phyloP scores from a whole-genome alignment of 805 yeast species.

The Wickerhamiella spandovensis region DNA sequence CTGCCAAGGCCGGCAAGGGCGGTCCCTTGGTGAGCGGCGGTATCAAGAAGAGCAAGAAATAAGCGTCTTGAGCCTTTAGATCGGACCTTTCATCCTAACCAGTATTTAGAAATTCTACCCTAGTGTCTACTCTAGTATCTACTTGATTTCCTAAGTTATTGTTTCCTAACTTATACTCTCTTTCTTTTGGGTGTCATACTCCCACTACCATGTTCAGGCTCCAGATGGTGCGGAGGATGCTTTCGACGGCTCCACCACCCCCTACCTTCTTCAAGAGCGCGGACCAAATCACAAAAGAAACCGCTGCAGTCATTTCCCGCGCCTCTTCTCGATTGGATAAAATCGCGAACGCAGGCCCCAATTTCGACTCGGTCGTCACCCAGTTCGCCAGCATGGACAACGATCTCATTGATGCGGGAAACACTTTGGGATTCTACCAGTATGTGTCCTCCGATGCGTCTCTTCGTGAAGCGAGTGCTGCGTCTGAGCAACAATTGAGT shows the following conservation, averaged over 20 bases:
- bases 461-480: constrained; percentile 57
- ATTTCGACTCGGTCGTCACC: neutral
- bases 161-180: no score
- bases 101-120: no score
- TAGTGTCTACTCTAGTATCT: no score
- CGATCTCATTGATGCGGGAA: constrained; percentile 30
- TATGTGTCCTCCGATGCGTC: constrained; percentile 53
- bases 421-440: constrained; percentile 53
- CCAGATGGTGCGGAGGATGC: neutral
- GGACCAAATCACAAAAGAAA: neutral
- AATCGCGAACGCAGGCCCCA: neutral
- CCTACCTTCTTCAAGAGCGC: neutral
- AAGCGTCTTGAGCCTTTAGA: neutral
- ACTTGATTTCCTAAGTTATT: no score
- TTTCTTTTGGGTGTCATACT: no score
- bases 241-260: neutral
- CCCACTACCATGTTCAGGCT: neutral
- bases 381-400: constrained; percentile 30
- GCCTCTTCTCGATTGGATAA: neutral
- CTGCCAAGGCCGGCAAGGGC: constrained; percentile 73
- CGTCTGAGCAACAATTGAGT: constrained; percentile 45
- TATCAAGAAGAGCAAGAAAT: constrained; percentile 53
- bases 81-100: no score
- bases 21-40: constrained; percentile 93
- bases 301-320: neutral